Evolutionary conservation across 2,329 filamentous ascomycete genomes (phyloP).

Genomic region (Colletotrichum tamarilloi): DNA sequence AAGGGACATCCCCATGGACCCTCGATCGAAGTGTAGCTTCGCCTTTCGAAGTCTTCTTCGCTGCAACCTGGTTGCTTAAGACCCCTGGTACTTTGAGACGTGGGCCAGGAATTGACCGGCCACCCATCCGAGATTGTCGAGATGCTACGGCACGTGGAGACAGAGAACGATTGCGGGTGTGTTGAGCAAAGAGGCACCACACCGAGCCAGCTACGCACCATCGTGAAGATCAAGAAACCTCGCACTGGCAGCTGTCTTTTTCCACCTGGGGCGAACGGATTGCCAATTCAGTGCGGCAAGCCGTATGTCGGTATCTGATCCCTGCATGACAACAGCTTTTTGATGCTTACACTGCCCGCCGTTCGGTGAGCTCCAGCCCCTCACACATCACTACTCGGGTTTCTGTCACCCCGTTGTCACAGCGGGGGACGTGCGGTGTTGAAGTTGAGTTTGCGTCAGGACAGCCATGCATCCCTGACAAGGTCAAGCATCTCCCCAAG

Average conservation of each 20-base stretch:
- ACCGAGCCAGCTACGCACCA: no score
- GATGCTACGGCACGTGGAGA: neutral
- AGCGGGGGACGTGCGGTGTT: slow-evolving; percentile 32
- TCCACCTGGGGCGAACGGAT: neutral
- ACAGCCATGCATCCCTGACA: slow-evolving; percentile 27
- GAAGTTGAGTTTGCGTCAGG: slow-evolving; percentile 33
- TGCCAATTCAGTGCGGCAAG: neutral
- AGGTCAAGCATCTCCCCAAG: slow-evolving; percentile 19
- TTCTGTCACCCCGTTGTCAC: slow-evolving; percentile 30
- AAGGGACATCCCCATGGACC: neutral
- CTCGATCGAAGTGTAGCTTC: neutral
- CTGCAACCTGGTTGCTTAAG: neutral
- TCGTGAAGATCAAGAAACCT: neutral
- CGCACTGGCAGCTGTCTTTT: slow-evolving; percentile 13
- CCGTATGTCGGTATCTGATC: neutral
- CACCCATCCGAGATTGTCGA: neutral
- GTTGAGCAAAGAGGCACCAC: neutral
- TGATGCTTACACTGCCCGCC: neutral
- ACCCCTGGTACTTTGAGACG: neutral
- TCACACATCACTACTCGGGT: slow-evolving; percentile 18
- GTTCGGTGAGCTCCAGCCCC: slow-evolving; percentile 3
- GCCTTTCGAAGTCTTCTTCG: neutral
- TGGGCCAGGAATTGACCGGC: no score
- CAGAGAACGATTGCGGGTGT: neutral
- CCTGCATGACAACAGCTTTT: neutral